Evolutionary conservation across 176 grass and related monocot species (phyloP).

Genomic region (Secale cereale): DNA sequence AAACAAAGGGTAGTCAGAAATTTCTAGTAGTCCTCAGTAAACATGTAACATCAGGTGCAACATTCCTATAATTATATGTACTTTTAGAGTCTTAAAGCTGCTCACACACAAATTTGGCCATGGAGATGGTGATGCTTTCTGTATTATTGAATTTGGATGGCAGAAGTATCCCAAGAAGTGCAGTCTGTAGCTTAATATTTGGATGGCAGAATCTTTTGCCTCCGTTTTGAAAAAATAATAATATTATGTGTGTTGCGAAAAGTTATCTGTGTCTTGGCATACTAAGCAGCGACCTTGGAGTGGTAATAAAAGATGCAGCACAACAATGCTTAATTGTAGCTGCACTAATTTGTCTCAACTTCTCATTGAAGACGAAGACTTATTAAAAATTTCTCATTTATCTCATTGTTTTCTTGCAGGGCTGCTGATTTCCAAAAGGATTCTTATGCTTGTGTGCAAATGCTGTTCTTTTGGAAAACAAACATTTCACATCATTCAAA

Average conservation of each 20-base stretch:
- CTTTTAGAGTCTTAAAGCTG: not conserved
- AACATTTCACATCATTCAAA: not conserved
- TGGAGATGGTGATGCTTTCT: not conserved
- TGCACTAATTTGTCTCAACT: not conserved
- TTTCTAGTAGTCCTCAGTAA: not conserved
- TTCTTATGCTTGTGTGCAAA: not conserved
- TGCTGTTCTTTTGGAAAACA: not conserved
- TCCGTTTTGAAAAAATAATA: too few relatives aligned
- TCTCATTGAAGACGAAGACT: not conserved
- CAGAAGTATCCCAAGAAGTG: not conserved
- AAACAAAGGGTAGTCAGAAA: not conserved
- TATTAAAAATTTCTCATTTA: not conserved
- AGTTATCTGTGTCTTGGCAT: not conserved
- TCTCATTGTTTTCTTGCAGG: constrained; percentile 17
- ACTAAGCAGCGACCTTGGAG: not conserved
- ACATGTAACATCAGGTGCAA: not conserved
- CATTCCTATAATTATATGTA: not conserved
- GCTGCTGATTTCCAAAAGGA: not conserved
- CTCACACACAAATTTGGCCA: not conserved
- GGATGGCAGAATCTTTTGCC: too few relatives aligned
- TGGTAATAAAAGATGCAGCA: not conserved
- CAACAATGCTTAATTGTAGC: not conserved
- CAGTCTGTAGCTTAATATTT: not conserved
- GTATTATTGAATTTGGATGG: not conserved
- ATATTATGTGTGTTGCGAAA: not conserved